Percentiles rank a stretch among this genome's conserved stretches.
Conservation (phyloP, 345 rosid genomes). For the Ricinus communis region DNA sequence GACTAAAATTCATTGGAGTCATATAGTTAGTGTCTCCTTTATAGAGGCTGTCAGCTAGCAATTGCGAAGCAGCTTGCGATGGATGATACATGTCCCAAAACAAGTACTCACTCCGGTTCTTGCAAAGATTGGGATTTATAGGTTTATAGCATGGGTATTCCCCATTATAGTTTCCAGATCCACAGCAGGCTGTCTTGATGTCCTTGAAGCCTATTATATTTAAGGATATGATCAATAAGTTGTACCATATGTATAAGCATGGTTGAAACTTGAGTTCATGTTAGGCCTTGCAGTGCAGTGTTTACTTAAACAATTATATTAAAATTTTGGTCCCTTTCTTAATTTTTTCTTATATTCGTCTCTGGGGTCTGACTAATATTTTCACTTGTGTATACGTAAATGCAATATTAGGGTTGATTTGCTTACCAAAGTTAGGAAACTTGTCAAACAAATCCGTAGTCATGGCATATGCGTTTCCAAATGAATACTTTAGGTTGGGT, state of each 20-base stretch:
- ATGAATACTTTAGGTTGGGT: slow-evolving; percentile 13
- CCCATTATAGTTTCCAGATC: slow-evolving; percentile 9
- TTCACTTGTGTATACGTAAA: too few relatives aligned
- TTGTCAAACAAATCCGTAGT: slow-evolving; percentile 14
- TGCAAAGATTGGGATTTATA: not conserved
- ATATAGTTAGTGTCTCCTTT: not conserved
- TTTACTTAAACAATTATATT: too few relatives aligned
- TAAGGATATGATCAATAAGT: not conserved
- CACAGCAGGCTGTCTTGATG: slow-evolving; percentile 10
- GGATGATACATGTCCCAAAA: slow-evolving; percentile 22
- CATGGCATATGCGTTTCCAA: slow-evolving; percentile 23
- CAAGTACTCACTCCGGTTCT: slow-evolving; percentile 4
- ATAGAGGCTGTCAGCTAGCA: slow-evolving; percentile 2
- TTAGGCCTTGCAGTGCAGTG: too few relatives aligned
- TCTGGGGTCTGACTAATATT: not conserved
- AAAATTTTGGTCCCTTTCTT: too few relatives aligned
- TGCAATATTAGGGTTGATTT: not conserved
- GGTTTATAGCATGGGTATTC: not conserved
- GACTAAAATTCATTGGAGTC: slow-evolving; percentile 15
- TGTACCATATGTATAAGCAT: not conserved
- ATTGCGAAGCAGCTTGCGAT: slow-evolving; percentile 11
- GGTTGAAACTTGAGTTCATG: not conserved
- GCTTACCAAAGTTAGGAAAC: slow-evolving; percentile 12
- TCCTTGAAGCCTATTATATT: slow-evolving; percentile 1
- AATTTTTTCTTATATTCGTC: too few relatives aligned